Evolutionary conservation across 2,329 filamentous ascomycete species (phyloP).

Genomic region (Clonostachys solani): DNA sequence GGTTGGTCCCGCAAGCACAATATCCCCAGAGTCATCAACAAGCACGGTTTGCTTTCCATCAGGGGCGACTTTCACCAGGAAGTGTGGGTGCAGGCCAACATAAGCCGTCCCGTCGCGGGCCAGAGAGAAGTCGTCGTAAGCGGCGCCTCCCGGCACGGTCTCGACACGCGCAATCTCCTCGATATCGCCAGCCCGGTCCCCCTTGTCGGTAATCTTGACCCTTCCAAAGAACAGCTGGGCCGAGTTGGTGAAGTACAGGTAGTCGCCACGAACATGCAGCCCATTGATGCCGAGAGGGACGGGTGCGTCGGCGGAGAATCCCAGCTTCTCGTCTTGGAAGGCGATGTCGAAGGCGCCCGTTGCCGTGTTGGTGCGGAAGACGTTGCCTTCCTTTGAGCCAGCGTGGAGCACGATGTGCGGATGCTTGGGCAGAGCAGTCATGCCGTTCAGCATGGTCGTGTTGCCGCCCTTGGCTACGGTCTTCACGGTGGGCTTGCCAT

Average conservation of each 20-base stretch:
- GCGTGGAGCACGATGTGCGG: constrained; percentile 10
- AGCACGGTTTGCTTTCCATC: background rate
- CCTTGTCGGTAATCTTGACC: constrained; percentile 3
- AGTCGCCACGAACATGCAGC: constrained; percentile 6
- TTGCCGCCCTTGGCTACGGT: constrained; percentile 5
- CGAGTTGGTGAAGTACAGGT: constrained; percentile 13
- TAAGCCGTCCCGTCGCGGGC: constrained; percentile 6
- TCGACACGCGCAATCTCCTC: constrained; percentile 2
- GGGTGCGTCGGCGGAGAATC: background rate
- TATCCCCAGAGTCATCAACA: background rate
- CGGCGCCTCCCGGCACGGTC: background rate
- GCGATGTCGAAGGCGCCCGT: constrained; percentile 8
- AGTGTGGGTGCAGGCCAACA: constrained; percentile 2
- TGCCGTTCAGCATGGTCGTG: constrained; percentile 11
- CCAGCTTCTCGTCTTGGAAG: constrained; percentile 5
- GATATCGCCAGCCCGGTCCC: constrained; percentile 2
- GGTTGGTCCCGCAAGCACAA: constrained; percentile 7
- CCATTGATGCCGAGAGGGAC: constrained; percentile 11
- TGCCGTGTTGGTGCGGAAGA: constrained; percentile 7
- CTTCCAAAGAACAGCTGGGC: constrained; percentile 6
- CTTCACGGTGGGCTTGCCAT: background rate
- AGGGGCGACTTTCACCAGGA: constrained; percentile 1
- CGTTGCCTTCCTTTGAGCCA: constrained; percentile 9
- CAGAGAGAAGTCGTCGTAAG: constrained; percentile 9
- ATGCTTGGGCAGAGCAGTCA: constrained; percentile 8